Base-by-base conservation (phyloP, 2,329 filamentous ascomycete species). In the Trichoderma oligosporum region DNA sequence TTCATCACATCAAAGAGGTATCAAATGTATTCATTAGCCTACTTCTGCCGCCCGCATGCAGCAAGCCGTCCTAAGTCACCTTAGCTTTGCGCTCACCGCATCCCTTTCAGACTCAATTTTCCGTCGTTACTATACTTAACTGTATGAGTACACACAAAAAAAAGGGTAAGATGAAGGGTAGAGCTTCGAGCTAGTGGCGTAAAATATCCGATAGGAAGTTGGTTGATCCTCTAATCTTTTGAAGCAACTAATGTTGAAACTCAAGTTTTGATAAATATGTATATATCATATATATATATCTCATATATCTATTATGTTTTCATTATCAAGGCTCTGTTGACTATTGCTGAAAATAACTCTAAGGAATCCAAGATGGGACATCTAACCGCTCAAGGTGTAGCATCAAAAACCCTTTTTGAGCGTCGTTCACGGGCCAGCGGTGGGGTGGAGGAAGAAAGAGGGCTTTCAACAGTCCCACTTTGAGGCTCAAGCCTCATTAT, bases 61-160 rank as follows among this genome's bases (percentile, higher is more conserved):
- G 39, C 31, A 11, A 54, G 29, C 51, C 51, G 41, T 29, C 51
- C n/a, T n/a, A n/a, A n/a, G n/a, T n/a, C n/a, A n/a, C n/a, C n/a
- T n/a, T 45, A 54, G 31, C 38, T 36, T 54, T 54, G 51, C 51
- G 51, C 51, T 54, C 51, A 54, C 51, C 51, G 51, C 51, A 51
- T 33, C 22, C 31, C 39, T 35, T 18, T 14, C 41, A 45, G 51
- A 46, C 51, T 54, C 51, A 54, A 54, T 45, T 45, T 54, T 46
- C 51, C 51, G 51, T 54, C 51, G 51, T 38, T n/a, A n/a, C n/a
- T n/a, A n/a, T n/a, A n/a, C n/a, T n/a, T n/a, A n/a, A 39, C 22
- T 27, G n/a, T 11, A 27, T 9, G 24, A 27, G 38, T 9, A 4
- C 20, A 20, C 31, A 14, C 31, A 42, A 36, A 3, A 18, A 33